phyloP scores from a whole-genome alignment of 805 yeast species.

The Candida methanosorbosa region DNA sequence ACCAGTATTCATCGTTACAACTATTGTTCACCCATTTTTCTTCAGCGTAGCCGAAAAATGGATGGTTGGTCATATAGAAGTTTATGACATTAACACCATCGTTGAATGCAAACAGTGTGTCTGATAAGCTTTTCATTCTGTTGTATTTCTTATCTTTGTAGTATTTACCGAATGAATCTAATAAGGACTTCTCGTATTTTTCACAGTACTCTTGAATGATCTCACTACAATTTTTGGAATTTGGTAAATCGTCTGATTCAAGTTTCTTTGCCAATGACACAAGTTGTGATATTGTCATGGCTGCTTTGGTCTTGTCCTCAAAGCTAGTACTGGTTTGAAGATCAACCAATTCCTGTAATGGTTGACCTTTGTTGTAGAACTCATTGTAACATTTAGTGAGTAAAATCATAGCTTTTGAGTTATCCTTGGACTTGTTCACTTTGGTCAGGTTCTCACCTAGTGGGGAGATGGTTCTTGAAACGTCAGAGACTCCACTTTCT shows the following conservation, averaged over 20 bases:
- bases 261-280: constrained; percentile 58
- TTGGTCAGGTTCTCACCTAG: constrained; percentile 59
- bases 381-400: constrained; percentile 70
- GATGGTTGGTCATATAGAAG: constrained; percentile 73
- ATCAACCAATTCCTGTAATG: constrained; percentile 47
- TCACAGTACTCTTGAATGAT: constrained; percentile 67
- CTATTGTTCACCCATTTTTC: constrained; percentile 27
- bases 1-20: constrained; percentile 41
- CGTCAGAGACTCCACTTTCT: constrained; percentile 45
- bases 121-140: constrained; percentile 71
- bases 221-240: constrained; percentile 23
- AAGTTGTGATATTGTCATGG: constrained; percentile 58
- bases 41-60: constrained; percentile 45
- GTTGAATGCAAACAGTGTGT: constrained; percentile 68
- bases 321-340: constrained; percentile 38
- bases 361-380: constrained; percentile 50
- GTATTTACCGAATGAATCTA: constrained; percentile 66
- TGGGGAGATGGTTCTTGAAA: constrained; percentile 55
- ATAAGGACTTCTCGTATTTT: constrained; percentile 60
- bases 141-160: constrained; percentile 58
- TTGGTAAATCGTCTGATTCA: constrained; percentile 42
- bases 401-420: constrained; percentile 63
- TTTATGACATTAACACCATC: constrained; percentile 79
- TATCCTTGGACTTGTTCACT: constrained; percentile 64
- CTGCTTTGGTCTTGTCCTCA: constrained; percentile 57